Evolutionary conservation across 495 filamentous ascomycete species (phyloP).

Genomic region (Annulohypoxylon nitens): DNA sequence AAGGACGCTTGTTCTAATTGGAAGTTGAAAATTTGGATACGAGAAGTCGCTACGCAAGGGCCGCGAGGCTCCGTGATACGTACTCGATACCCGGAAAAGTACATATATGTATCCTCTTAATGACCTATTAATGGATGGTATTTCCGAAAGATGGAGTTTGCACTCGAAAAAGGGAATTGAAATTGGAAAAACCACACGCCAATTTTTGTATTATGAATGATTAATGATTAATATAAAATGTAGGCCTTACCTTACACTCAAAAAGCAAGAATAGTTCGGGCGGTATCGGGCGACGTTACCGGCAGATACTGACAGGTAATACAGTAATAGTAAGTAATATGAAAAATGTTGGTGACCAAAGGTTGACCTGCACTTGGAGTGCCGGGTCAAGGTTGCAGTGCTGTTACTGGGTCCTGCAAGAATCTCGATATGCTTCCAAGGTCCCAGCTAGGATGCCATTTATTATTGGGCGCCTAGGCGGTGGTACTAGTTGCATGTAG

Average conservation of each 20-base stretch:
- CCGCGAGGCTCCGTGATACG: constrained; percentile 20
- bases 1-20: constrained; percentile 38
- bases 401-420: constrained; percentile 24
- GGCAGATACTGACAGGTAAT: constrained; percentile 29
- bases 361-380: constrained; percentile 16
- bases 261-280: constrained; percentile 15
- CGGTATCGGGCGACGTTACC: constrained; percentile 25
- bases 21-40: constrained; percentile 48
- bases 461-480: background rate
- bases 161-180: background rate
- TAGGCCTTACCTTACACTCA: constrained; percentile 11
- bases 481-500: constrained; percentile 2
- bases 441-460: background rate
- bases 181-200: background rate
- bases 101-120: background rate
- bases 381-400: constrained; percentile 31
- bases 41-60: constrained; percentile 39
- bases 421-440: constrained; percentile 31
- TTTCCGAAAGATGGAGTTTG: background rate
- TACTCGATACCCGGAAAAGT: background rate
- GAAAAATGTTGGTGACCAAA: constrained; percentile 20
- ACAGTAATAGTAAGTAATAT: constrained; percentile 14
- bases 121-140: background rate
- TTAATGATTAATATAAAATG: constrained; percentile 4
- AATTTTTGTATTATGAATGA: background rate